Conservation (phyloP, 1,139 yeast genomes). For the Suhomyces choctaworum region DNA sequence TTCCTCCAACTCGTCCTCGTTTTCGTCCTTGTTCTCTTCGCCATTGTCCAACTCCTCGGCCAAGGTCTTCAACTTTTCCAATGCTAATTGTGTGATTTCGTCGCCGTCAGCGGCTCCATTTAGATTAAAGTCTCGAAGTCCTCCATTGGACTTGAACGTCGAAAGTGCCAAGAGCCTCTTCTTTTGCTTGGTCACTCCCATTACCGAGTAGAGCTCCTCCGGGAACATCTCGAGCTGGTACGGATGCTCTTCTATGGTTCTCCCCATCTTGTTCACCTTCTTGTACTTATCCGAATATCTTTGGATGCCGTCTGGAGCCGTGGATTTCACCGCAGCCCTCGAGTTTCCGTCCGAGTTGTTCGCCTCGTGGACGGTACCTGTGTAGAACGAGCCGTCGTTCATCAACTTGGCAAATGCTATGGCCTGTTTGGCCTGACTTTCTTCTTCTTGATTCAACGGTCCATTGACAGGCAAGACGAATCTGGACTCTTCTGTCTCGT, state of each 20-base stretch:
- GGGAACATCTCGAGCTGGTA: slow-evolving; percentile 75
- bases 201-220: slow-evolving; percentile 69
- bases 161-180: slow-evolving; percentile 55
- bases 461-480: slow-evolving; percentile 68
- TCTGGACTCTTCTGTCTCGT: slow-evolving; percentile 38
- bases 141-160: slow-evolving; percentile 48
- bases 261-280: slow-evolving; percentile 71
- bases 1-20: slow-evolving; percentile 45
- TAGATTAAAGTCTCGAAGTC: slow-evolving; percentile 38
- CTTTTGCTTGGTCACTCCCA: slow-evolving; percentile 64
- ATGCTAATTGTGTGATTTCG: slow-evolving; percentile 42
- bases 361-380: slow-evolving; percentile 51
- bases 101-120: slow-evolving; percentile 28
- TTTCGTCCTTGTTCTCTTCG: slow-evolving; percentile 42
- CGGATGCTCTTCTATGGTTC: slow-evolving; percentile 82
- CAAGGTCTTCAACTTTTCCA: slow-evolving; percentile 61
- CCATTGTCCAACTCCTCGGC: slow-evolving; percentile 56
- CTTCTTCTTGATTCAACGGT: slow-evolving; percentile 55
- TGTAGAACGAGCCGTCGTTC: slow-evolving; percentile 74
- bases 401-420: slow-evolving; percentile 58
- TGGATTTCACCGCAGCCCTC: slow-evolving; percentile 15
- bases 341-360: slow-evolving; percentile 11
- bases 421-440: slow-evolving; percentile 62
- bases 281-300: slow-evolving; percentile 75
- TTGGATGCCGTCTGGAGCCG: slow-evolving; percentile 56